Percentiles rank a stretch among this genome's conserved stretches.
phyloP scores from a whole-genome alignment of 225 moss, liverwort and hornwort species.

The Marchantia polymorpha region DNA sequence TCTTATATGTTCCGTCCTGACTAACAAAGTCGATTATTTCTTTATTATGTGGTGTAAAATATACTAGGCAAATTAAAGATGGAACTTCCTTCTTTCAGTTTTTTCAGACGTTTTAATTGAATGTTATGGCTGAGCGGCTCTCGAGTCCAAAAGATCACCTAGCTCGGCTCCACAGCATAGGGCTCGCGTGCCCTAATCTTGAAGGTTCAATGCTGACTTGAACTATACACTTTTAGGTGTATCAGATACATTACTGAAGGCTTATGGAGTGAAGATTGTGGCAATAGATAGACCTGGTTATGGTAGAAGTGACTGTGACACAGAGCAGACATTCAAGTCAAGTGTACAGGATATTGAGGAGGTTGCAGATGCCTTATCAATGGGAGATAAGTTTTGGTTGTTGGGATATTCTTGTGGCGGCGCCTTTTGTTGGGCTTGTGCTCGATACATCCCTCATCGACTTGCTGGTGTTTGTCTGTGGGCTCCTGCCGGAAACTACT shows the following conservation, averaged over 20 bases:
- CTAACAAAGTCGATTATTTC: too few species aligned
- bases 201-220: too few species aligned
- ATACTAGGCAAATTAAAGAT: too few species aligned
- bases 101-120: background rate
- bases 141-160: too few species aligned
- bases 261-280: slow-evolving; percentile 57
- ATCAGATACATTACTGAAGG: slow-evolving; percentile 50
- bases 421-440: slow-evolving; percentile 55
- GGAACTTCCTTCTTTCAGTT: background rate
- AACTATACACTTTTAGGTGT: slow-evolving; percentile 35
- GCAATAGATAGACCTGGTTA: slow-evolving; percentile 66
- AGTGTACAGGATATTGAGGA: slow-evolving; percentile 47
- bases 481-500: slow-evolving; percentile 54
- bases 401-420: slow-evolving; percentile 61
- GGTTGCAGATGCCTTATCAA: slow-evolving; percentile 51
- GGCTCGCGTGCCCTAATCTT: background rate
- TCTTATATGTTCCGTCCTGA: too few species aligned
- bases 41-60: too few species aligned
- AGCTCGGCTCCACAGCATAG: background rate
- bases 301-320: slow-evolving; percentile 48
- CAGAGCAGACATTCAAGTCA: slow-evolving; percentile 38
- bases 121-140: background rate
- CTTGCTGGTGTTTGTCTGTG: slow-evolving; percentile 60
- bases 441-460: slow-evolving; percentile 56
- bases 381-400: slow-evolving; percentile 58